These are phyloP conservation scores for Aspergillus ibericus DNA, from an alignment of 2,329 filamentous ascomycete genomes.

Conservation along the genomic window DNA sequence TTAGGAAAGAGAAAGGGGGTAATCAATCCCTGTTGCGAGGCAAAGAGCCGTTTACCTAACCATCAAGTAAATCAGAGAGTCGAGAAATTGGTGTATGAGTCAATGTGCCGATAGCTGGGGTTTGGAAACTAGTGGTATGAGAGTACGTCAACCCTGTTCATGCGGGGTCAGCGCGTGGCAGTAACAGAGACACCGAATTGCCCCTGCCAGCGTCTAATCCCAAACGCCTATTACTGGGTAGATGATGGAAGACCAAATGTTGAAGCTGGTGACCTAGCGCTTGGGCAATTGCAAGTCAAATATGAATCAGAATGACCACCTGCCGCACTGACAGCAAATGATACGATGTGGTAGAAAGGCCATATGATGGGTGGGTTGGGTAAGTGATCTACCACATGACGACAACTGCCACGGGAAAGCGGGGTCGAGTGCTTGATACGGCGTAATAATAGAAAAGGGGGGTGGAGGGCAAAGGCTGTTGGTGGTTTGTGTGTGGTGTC, in stretches of 20 bases:
- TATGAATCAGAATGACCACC: neutral
- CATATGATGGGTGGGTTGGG: slow-evolving; percentile 7
- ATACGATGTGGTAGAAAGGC: slow-evolving; percentile 1
- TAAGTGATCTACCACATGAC: slow-evolving; percentile 19
- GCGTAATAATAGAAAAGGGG: slow-evolving; percentile 13
- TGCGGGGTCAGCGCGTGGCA: slow-evolving; percentile 28
- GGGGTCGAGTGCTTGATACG: slow-evolving; percentile 5
- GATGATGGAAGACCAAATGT: neutral
- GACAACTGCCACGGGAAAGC: slow-evolving; percentile 19
- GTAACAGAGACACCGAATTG: slow-evolving; percentile 5
- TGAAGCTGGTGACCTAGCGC: slow-evolving; percentile 9
- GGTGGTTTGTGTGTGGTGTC: slow-evolving; percentile 6
- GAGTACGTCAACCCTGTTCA: slow-evolving; percentile 19
- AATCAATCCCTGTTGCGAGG: neutral
- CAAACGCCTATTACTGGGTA: slow-evolving; percentile 8
- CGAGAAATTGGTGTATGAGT: slow-evolving; percentile 20
- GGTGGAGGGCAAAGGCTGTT: neutral
- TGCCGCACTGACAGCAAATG: slow-evolving; percentile 1
- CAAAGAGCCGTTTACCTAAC: neutral
- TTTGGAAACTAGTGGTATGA: slow-evolving; percentile 14
- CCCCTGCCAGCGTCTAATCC: neutral
- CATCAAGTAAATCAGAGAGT: neutral
- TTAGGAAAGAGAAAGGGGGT: slow-evolving; percentile 7
- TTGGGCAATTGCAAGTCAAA: neutral
- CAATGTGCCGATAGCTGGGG: slow-evolving; percentile 22